These are phyloP conservation scores for Fusarium albidum DNA, from an alignment of 2,329 filamentous ascomycete genomes.

Conservation along the genomic window DNA sequence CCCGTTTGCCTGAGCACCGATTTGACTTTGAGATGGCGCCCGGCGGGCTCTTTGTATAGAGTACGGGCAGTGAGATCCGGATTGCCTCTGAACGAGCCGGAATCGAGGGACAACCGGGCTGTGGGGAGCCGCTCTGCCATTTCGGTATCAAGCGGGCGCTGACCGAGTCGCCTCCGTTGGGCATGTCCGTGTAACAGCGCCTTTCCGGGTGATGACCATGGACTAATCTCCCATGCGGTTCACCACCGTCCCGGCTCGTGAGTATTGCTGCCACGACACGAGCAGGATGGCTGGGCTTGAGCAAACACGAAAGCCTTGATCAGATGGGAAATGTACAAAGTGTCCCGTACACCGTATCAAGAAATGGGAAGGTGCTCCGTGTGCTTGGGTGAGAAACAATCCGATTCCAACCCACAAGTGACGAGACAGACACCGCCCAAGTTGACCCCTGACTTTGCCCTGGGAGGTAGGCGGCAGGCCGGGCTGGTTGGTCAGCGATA, in stretches of 20 bases:
- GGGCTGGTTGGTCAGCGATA: neutral
- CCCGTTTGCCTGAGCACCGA: constrained; percentile 6
- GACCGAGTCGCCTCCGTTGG: constrained; percentile 9
- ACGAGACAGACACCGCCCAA: constrained; percentile 4
- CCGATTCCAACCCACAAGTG: constrained; percentile 2
- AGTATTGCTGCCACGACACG: no score
- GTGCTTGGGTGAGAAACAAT: constrained; percentile 1
- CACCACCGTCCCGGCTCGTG: neutral
- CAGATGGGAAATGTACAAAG: no score
- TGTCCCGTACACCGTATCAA: neutral
- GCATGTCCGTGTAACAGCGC: constrained; percentile 21
- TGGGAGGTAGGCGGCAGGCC: neutral
- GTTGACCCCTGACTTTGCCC: constrained; percentile 6
- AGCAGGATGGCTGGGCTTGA: constrained; percentile 2
- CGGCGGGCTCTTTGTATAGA: constrained; percentile 2
- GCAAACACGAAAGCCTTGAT: neutral
- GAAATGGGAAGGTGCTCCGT: neutral
- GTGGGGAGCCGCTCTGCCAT: constrained; percentile 14
- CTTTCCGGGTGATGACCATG: constrained; percentile 7
- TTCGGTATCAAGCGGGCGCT: constrained; percentile 5
- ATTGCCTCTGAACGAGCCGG: constrained; percentile 3
- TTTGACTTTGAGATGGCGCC: constrained; percentile 22
- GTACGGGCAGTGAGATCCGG: constrained; percentile 2
- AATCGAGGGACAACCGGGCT: constrained; percentile 6
- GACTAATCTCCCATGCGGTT: constrained; percentile 16